These are phyloP conservation scores for Debaryomyces subglobosus DNA, from an alignment of 1,139 yeast species.

Conservation along the genomic window DNA sequence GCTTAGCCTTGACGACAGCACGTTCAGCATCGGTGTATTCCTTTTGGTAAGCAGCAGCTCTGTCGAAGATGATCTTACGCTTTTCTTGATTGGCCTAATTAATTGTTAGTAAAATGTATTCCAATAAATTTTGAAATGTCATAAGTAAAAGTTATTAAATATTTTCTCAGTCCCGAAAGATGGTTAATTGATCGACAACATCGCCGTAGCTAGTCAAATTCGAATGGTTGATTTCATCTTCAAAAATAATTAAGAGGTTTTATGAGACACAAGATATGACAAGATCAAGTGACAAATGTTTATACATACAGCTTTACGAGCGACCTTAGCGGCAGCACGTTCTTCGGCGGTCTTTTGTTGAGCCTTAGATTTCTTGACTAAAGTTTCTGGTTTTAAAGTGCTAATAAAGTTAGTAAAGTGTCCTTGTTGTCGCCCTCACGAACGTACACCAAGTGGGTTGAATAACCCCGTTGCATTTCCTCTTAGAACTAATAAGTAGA, in stretches of 20 bases:
- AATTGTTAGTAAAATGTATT: conserved; percentile 38
- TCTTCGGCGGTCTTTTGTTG: conserved; percentile 84
- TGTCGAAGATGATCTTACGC: conserved; percentile 93
- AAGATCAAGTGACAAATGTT: neutral
- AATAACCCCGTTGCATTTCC: conserved; percentile 4
- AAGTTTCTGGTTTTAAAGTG: conserved; percentile 84
- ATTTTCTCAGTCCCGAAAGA: conserved; percentile 96
- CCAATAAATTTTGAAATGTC: conserved; percentile 8
- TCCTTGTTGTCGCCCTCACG: neutral
- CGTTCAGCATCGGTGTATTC: conserved; percentile 97
- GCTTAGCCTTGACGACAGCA: conserved; percentile 87
- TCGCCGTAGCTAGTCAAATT: conserved; percentile 83
- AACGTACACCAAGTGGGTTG: neutral
- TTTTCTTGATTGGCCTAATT: conserved; percentile 79
- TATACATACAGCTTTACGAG: conserved; percentile 86
- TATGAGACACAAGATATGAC: conserved; percentile 4
- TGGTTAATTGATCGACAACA: conserved; percentile 97
- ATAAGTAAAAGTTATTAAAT: conserved; percentile 9
- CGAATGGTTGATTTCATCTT: conserved; percentile 68
- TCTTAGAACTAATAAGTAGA: conserved; percentile 7
- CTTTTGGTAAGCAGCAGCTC: conserved; percentile 98
- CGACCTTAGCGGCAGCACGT: conserved; percentile 85
- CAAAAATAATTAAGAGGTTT: conserved; percentile 29
- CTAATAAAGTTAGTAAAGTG: conserved; percentile 42
- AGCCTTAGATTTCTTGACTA: conserved; percentile 92